Conservation (phyloP, 108 stramenopile genomes). For the Fistulifera solaris region DNA sequence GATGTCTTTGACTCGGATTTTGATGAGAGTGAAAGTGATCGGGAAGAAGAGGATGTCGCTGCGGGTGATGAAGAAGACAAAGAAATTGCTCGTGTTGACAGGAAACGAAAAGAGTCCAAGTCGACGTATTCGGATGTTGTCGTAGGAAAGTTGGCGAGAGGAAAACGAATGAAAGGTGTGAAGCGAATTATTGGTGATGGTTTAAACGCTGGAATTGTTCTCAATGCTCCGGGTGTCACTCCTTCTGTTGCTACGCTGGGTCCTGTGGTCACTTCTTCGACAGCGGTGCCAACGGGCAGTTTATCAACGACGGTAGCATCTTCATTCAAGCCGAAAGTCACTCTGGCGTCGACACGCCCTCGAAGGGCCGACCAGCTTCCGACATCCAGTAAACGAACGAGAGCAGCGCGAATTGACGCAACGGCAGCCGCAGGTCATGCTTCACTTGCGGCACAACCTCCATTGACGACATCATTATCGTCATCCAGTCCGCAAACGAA, state of each 20-base stretch:
- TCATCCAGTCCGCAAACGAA: conserved; percentile 11
- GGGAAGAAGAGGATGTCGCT: conserved; percentile 44
- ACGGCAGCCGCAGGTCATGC: conserved; percentile 6
- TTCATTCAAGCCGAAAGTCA: no score
- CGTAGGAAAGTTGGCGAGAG: conserved; percentile 35
- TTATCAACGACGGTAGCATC: not conserved
- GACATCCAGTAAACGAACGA: conserved; percentile 1
- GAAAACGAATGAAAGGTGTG: conserved; percentile 29
- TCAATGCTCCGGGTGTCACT: conserved; percentile 63
- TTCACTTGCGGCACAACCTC: conserved; percentile 4
- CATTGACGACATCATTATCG: conserved; percentile 6
- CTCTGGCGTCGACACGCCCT: not conserved
- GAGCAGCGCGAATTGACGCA: not conserved
- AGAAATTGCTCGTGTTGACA: conserved; percentile 27
- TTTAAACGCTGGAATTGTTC: conserved; percentile 67
- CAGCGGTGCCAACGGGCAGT: not conserved
- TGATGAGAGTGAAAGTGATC: conserved; percentile 67
- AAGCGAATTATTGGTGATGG: conserved; percentile 52
- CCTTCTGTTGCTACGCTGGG: not conserved
- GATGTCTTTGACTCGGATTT: conserved; percentile 88
- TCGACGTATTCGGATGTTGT: conserved; percentile 19
- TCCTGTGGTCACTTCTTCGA: not conserved
- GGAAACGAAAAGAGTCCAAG: conserved; percentile 11
- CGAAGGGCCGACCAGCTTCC: not conserved
- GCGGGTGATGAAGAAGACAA: conserved; percentile 45